A percentile compares a stretch with the other conserved stretches of the same genome.
phyloP scores from a whole-genome alignment of 2,329 filamentous ascomycete species.

The Sclerotiophoma versabilis region DNA sequence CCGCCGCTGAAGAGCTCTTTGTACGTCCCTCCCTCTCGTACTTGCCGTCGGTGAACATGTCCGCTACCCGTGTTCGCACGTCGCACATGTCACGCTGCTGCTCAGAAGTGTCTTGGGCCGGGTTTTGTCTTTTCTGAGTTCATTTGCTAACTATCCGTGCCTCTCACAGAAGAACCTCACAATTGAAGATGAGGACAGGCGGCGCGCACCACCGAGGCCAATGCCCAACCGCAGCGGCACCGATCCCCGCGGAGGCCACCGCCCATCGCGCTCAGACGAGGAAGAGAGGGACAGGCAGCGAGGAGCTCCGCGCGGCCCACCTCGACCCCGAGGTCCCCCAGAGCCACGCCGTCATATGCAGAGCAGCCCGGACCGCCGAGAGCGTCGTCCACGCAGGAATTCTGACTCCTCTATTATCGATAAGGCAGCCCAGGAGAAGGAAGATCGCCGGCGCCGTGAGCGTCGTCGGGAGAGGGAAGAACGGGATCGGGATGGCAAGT shows the following conservation, averaged over 20 bases:
- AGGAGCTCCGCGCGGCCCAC: constrained; percentile 47
- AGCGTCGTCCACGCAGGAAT: constrained; percentile 68
- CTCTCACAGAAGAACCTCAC: constrained; percentile 69
- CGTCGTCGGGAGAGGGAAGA: constrained; percentile 61
- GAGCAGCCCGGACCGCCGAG: constrained; percentile 49
- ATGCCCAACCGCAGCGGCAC: constrained; percentile 56
- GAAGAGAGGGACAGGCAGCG: constrained; percentile 52
- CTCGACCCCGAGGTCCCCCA: constrained; percentile 48
- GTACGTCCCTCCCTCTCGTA: constrained; percentile 62
- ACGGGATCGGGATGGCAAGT: constrained; percentile 48
- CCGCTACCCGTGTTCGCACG: neutral
- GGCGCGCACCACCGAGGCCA: constrained; percentile 42
- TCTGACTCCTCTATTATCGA: constrained; percentile 79
- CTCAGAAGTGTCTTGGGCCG: constrained; percentile 45
- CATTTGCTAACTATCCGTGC: constrained; percentile 54
- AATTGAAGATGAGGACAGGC: constrained; percentile 65
- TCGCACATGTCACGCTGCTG: constrained; percentile 15
- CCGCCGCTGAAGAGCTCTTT: constrained; percentile 74
- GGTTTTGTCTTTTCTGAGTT: constrained; percentile 48
- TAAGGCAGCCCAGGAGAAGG: constrained; percentile 58
- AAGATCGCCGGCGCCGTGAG: constrained; percentile 61
- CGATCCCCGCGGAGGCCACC: constrained; percentile 61
- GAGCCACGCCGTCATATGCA: constrained; percentile 47
- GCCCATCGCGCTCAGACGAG: constrained; percentile 72
- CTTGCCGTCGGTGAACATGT: neutral